Base-by-base conservation (phyloP, 805 yeast species). In the Barnettozyma siamensis region DNA sequence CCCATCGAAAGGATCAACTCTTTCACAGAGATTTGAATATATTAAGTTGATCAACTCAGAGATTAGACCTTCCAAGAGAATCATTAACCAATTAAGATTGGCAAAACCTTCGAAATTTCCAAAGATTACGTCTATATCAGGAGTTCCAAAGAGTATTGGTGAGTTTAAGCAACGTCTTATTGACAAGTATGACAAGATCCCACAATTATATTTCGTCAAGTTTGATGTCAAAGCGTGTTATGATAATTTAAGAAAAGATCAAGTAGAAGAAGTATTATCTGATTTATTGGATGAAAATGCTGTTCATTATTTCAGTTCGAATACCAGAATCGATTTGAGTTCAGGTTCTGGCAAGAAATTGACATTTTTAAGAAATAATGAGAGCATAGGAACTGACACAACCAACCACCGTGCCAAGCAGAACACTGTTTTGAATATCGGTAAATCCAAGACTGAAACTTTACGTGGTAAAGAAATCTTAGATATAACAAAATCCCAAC, bases 191-290 rank as follows among this genome's bases (percentile, higher is more conserved):
- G 44, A 45, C 15, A 52, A 55, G 0, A 31, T 70, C 4, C 76
- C 76, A 0, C 37, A 48, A 2, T 47, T 80, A 0, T 73, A 66
- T 52, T 73, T 73, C 13, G 65, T 83, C 20, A 86, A 84, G 49
- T 83, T 87, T 58, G 98, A 89, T 57, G 77, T 85, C 47, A 71
- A 70, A 41, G 71, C 80, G 3, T 88, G 96, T 42, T 89, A 78
- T 57, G 97, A 91, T 53, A 73, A 78, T 2, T 64, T 88, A 15
- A 79, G 84, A 13, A 74, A 72, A 35, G 48, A 52, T 0, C 67
- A 66, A 43, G 64, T 75, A 2, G 40, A 69, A 2, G 47, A 58
- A 4, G 54, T 69, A 23, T 48, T 75, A 1, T 49, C 54, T 2
- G 40, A 51, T 21, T 56, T 68, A 46, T 63, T 62, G 37, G 59